Base-by-base conservation (phyloP, 371 early-diverging fungal species). In the Lichtheimia ramosa region DNA sequence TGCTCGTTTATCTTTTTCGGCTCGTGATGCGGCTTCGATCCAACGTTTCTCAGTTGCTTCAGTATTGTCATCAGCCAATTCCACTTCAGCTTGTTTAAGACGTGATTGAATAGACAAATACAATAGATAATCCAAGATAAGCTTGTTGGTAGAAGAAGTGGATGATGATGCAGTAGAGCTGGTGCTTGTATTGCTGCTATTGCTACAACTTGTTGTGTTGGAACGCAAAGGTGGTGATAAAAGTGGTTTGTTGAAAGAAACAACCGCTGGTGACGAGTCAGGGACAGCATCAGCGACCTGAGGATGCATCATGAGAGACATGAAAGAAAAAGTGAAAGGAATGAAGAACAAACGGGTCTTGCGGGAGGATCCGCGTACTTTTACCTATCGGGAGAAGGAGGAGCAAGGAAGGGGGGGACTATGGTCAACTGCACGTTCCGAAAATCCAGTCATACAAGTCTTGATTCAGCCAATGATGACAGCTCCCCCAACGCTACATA, bases 71-170 rank as follows among this genome's bases (percentile, higher is more conserved):
- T 81, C 81, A 28, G 73, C 57, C 14, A 81, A 53, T 24, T 81
- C 81, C 3, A 81, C 69, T 58, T 81, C 74, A 4, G 81, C 77
- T 46, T 81, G 83, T 56, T 77, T 75, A 39, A 83, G 70, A 48
- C 84, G 70, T 20, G 86, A 83, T 63, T 83, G 84, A 54, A 83
- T 86, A 5, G 86, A 86, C 7, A 83, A 66, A 61, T 81, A 83
- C 48, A 86, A 73, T 46, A 83, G 70, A 52, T 86, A 84, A 64
- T 86, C 84, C 40, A 86, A 63, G 62, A 86, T 86, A 41, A 83
- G 78, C 57, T 83, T 83, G 55, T 83, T 83, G 5, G 86, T 86
- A 7, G 85, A 77, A 10, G 77, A 70, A 0, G 79, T 66, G 10
- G 73, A 58, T 0, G 72, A 46, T n/a, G 43, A 15, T 43, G 43